These are phyloP conservation scores for Penicillium malachiteum DNA, from an alignment of 495 filamentous ascomycete species.

Conservation along the genomic window DNA sequence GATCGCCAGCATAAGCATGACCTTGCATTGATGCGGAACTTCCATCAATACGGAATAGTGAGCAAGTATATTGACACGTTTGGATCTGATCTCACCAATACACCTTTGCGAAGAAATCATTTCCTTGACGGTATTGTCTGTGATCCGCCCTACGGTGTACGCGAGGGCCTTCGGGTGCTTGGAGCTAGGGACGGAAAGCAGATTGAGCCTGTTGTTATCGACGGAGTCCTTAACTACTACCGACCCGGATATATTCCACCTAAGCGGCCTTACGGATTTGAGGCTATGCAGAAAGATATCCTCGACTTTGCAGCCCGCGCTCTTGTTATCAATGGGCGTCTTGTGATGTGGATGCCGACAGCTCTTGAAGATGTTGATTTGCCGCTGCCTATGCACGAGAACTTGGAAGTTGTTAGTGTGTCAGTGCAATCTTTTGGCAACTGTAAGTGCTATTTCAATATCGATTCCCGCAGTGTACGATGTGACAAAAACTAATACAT, in stretches of 20 bases:
- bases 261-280: conserved; percentile 87
- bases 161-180: conserved; percentile 86
- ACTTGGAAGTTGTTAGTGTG: conserved; percentile 70
- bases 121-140: conserved; percentile 92
- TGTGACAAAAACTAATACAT: background rate
- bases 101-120: conserved; percentile 58
- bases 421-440: conserved; percentile 86
- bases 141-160: conserved; percentile 96
- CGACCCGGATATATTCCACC: conserved; percentile 80
- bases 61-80: conserved; percentile 70
- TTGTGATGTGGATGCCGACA: conserved; percentile 98
- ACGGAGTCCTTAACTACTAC: conserved; percentile 68
- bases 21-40: conserved; percentile 68
- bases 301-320: conserved; percentile 73
- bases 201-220: conserved; percentile 60
- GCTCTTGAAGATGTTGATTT: conserved; percentile 77
- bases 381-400: conserved; percentile 72
- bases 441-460: conserved; percentile 52
- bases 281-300: conserved; percentile 84
- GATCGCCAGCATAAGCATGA: conserved; percentile 32
- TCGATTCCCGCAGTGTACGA: background rate
- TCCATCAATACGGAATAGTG: conserved; percentile 74
- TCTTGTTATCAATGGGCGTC: conserved; percentile 77
- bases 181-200: conserved; percentile 68
- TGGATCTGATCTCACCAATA: conserved; percentile 85